A percentile compares a stretch with the other conserved stretches of the same genome.
Conservation (phyloP, 768 basidiomycete species). For the Nevesoporus exiguus region DNA sequence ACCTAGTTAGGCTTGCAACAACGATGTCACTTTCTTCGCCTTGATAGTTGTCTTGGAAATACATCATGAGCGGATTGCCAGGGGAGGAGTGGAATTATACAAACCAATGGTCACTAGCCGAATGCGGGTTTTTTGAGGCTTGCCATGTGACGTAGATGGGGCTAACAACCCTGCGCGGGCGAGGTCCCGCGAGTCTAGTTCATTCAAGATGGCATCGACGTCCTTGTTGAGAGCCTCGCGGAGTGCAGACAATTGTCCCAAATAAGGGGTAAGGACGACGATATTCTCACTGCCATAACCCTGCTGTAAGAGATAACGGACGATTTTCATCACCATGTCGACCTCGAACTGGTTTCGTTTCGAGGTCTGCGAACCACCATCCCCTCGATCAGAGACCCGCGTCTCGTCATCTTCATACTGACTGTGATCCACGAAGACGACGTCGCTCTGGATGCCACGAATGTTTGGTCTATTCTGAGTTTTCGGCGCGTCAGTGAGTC, state of each 20-base stretch:
- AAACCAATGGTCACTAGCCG: slow-evolving; percentile 65
- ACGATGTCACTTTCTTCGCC: slow-evolving; percentile 74
- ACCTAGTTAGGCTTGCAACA: slow-evolving; percentile 56
- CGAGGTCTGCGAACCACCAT: slow-evolving; percentile 47
- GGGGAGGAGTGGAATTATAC: slow-evolving; percentile 3
- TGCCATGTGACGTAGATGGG: slow-evolving; percentile 30
- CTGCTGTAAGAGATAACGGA: slow-evolving; percentile 63
- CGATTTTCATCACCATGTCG: slow-evolving; percentile 61
- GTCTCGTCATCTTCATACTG: slow-evolving; percentile 49
- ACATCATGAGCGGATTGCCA: not conserved
- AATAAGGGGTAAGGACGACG: slow-evolving; percentile 66
- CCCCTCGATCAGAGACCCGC: slow-evolving; percentile 42
- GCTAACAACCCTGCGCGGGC: slow-evolving; percentile 52
- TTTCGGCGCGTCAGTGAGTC: slow-evolving; percentile 50
- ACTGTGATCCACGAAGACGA: slow-evolving; percentile 59
- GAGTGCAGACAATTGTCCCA: slow-evolving; percentile 60
- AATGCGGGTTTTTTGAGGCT: slow-evolving; percentile 42
- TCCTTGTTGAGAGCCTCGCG: slow-evolving; percentile 41
- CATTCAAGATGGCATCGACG: slow-evolving; percentile 55
- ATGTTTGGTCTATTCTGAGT: slow-evolving; percentile 51
- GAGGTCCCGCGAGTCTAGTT: slow-evolving; percentile 58
- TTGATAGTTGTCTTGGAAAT: slow-evolving; percentile 62
- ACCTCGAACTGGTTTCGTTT: slow-evolving; percentile 63
- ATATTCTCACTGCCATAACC: slow-evolving; percentile 60
- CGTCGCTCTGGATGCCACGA: slow-evolving; percentile 52